Base-by-base conservation (phyloP, 352 stramenopile genomes). In the Plasmopara muralis region DNA sequence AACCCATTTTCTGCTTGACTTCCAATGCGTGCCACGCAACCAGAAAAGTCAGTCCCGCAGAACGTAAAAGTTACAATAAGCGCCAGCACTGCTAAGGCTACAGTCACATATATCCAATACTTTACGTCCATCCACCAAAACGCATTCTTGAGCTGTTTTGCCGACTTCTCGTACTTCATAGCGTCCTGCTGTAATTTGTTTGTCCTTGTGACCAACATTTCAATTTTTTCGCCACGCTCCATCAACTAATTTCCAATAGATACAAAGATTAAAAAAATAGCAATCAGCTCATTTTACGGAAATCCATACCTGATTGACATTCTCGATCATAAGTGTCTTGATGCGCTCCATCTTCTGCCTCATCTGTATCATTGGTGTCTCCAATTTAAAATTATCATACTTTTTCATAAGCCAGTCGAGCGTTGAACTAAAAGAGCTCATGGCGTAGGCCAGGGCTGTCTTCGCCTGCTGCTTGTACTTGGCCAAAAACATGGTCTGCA, bases 251-350 rank as follows among this genome's bases (percentile, higher is more conserved):
- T 25, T 25, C 20, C 6, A 33, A 65, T 15, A 15, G 38, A 25
- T 38, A 43, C 10, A 33, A 41, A 37, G 5, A 4, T 9, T 54
- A 40, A 63, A 12, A n/a, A 7, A 41, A 25, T 6, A 34, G 29
- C 15, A 5, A 9, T 13, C n/a, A 13, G 4, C n/a, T 31, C 10
- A 41, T 12, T 13, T 0, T 20, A 5, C 28, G 42, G 16, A 16
- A 7, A 20, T 43, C 0, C 44, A 9, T 42, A 87, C 77, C 76
- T 89, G 81, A 75, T 91, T 85, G n/a, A 99, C 97, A 65, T 99
- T 99, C 39, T 98, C 87, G 18, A 99, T 93, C 92, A 99, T 98
- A 44, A 98, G 83, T 62, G 92, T 95, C 63, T 98, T 99, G 39
- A 99, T 89, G 47, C 96, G 86, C 58, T 99, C 96, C 77, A 99